Evolutionary conservation across 768 basidiomycete species (phyloP), one percentile per base, ranked within the genome.

Genomic region (Collybiopsis confluens): DNA sequence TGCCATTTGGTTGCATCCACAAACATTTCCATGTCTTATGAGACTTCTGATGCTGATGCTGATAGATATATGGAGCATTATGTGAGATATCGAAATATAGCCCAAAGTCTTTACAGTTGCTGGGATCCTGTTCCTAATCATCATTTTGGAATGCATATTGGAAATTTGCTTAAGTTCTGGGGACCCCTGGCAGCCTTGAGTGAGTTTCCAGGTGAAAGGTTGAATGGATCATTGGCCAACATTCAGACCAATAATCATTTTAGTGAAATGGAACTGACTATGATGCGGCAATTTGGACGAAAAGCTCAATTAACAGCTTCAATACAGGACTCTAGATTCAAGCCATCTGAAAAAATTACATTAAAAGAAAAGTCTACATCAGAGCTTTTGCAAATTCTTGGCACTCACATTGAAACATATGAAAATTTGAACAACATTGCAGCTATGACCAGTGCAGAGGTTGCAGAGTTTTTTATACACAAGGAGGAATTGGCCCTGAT

Each of bases 211-310:
- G 59, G 59, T 33, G 57, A 62, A 47, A 48, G 42, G 20, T 24
- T 60, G 36, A 62, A 62, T 49, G 53, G 53, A 4, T 27, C 23
- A 26, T 27, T 61, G 18, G 56, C 55, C 24, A 52, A 58, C 16
- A 45, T 58, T 42, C 36, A 42, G 2, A 61, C 59, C 5, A 61
- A 58, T 24, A 55, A 54, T 36, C 59, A 56, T 27, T 33, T 56
- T 16, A 49, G 55, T 43, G 59, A 61, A 15, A 57, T 59, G 56
- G 58, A 58, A 23, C 54, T 57, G 42, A 59, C 58, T 6, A 57
- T 50, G 46, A 36, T 59, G n/a, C 23, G 47, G 23, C 58, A 61
- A 18, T 38, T 52, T 35, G 35, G 52, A 35, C 57, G 57, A 26
- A 41, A 46, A 10, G 55, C 40, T 2, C 38, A 52, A 0, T 42